Evolutionary conservation across 2,329 filamentous ascomycete genomes (phyloP), one percentile per base, ranked within the genome.

Genomic region (Aspergillus sp.): DNA sequence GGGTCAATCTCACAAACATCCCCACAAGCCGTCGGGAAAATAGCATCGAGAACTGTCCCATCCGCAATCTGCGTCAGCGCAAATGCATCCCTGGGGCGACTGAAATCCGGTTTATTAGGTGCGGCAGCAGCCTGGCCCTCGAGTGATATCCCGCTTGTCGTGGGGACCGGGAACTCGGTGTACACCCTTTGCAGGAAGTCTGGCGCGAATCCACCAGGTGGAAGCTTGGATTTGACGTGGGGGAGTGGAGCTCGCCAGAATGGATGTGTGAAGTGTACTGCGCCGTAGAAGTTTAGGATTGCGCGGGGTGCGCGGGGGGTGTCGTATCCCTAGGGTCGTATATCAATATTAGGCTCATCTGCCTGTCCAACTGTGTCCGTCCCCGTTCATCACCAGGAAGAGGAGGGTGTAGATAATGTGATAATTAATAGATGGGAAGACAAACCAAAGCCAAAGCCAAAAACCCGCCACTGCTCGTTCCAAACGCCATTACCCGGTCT

Each of bases 401-500:
- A 33, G 39, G n/a, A 2, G 43, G 15, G 9, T 11, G 19, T 11
- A 11, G 40, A 35, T n/a, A 19, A 12, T 24, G 43, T 24, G 43
- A 21, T 45, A 31, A 31, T 11, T 31, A 31, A 11, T 4, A 31
- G 27, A 31, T 31, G 27, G 27, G 27, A 9, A 31, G 9, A 65
- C 69, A 41, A 64, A 77, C 76, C 64, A 78, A 54, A 14, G 67
- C 61, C 68, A 82, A 70, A 2, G 80, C 81, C 1, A 84, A 66
- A 2, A 70, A 68, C 0, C 80, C 82, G 0, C 81, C 51, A 17
- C 51, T 53, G 7, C 40, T 82, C 72, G 80, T 83, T 1, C 80
- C 81, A 5, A 82, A 68, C 0, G 68, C 74, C 5, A 79, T 75
- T 1, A 82, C 70, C 3, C 66, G 73, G 1, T 75, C 65, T 2